Conservation (phyloP, 2,329 filamentous ascomycete genomes). For the Aspergillus brunneoviolaceus region DNA sequence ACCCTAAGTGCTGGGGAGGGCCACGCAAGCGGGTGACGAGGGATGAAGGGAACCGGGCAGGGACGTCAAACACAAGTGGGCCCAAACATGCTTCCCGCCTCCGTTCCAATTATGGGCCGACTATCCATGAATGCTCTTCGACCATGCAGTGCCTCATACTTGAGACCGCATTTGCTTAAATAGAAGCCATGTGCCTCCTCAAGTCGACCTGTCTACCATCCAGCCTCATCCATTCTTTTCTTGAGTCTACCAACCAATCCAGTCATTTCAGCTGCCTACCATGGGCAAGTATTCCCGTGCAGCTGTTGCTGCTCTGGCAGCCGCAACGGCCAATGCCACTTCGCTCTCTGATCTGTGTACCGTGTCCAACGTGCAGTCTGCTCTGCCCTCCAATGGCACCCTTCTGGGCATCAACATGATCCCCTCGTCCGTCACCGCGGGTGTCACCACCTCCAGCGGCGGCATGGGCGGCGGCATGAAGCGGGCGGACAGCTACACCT, state of each 20-base stretch:
- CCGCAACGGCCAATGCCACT: constrained; percentile 6
- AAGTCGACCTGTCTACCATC: not conserved
- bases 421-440: constrained; percentile 44
- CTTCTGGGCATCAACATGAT: constrained; percentile 44
- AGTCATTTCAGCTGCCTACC: not conserved
- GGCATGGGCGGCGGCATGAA: constrained; percentile 24
- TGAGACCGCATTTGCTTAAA: not conserved
- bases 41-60: not conserved
- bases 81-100: not conserved
- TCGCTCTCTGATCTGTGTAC: constrained; percentile 45
- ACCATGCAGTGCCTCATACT: not conserved
- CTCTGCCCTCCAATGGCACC: constrained; percentile 45
- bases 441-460: constrained; percentile 37
- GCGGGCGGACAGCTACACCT: constrained; percentile 15
- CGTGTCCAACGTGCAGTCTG: constrained; percentile 43
- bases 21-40: constrained; percentile 8
- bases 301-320: constrained; percentile 12
- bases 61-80: constrained; percentile 4
- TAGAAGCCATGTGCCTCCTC: not conserved
- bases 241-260: not conserved
- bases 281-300: constrained; percentile 5
- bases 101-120: not conserved
- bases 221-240: not conserved
- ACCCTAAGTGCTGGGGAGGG: not conserved
- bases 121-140: not conserved